These are phyloP conservation scores for Phytophthora cactorum DNA, from an alignment of 352 stramenopile species.

Conservation along the genomic window DNA sequence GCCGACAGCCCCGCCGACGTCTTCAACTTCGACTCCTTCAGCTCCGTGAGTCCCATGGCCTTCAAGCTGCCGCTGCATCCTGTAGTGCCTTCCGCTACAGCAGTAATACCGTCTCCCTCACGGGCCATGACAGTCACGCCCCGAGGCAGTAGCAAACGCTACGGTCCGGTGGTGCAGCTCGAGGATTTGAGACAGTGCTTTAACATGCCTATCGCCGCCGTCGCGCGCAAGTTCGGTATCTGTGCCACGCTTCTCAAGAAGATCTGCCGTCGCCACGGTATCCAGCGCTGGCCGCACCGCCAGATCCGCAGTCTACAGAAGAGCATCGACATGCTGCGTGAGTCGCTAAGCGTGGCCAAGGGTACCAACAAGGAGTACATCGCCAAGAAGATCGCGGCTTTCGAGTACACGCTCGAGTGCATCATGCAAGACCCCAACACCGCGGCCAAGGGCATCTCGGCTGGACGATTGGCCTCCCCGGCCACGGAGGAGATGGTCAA, in stretches of 20 bases:
- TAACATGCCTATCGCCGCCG: slow-evolving; percentile 84
- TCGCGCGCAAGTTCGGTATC: slow-evolving; percentile 85
- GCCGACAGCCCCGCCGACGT: slow-evolving; percentile 29
- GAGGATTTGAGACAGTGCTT: slow-evolving; percentile 81
- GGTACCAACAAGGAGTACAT: slow-evolving; percentile 84
- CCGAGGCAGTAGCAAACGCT: slow-evolving; percentile 52
- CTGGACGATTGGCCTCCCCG: slow-evolving; percentile 61
- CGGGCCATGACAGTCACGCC: slow-evolving; percentile 10
- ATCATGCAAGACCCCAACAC: slow-evolving; percentile 86
- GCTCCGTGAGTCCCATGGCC: slow-evolving; percentile 58
- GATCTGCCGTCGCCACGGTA: slow-evolving; percentile 82
- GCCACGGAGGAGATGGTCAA: slow-evolving; percentile 67
- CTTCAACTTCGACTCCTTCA: slow-evolving; percentile 48
- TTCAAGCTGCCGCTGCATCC: slow-evolving; percentile 35
- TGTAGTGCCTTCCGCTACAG: background rate
- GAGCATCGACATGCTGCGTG: slow-evolving; percentile 82
- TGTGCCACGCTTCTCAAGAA: slow-evolving; percentile 89
- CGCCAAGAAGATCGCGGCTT: slow-evolving; percentile 81
- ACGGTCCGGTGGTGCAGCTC: slow-evolving; percentile 74
- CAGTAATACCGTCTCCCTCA: background rate
- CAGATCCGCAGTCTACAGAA: slow-evolving; percentile 87
- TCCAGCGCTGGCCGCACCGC: slow-evolving; percentile 84
- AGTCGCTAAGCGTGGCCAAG: slow-evolving; percentile 75
- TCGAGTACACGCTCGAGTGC: slow-evolving; percentile 83
- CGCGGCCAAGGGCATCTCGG: slow-evolving; percentile 74